Evolutionary conservation across 169 alveolate genomes (phyloP).

Genomic region (Hepatocystis sp.): DNA sequence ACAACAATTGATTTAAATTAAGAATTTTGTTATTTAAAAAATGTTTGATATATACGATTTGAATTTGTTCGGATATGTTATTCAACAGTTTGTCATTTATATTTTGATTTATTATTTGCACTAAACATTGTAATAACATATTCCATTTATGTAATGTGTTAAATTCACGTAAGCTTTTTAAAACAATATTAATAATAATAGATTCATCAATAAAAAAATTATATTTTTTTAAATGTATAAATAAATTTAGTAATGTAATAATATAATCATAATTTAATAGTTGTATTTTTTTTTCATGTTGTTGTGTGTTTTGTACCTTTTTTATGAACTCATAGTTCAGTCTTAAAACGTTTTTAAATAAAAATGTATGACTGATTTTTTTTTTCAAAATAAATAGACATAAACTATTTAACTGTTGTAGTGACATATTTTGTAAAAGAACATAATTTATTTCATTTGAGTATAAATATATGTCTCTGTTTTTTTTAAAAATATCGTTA

Average conservation of each 20-base stretch:
- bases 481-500: slow-evolving; percentile 33
- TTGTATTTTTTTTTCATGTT: slow-evolving; percentile 3
- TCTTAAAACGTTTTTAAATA: slow-evolving; percentile 27
- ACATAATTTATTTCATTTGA: slow-evolving; percentile 23
- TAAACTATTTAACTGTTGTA: slow-evolving; percentile 49
- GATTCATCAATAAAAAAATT: slow-evolving; percentile 27
- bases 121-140: slow-evolving; percentile 11
- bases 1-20: slow-evolving; percentile 24
- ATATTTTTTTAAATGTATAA: slow-evolving; percentile 27
- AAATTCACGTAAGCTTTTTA: slow-evolving; percentile 21
- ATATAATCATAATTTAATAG: slow-evolving; percentile 24
- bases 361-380: slow-evolving; percentile 1
- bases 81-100: slow-evolving; percentile 4
- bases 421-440: slow-evolving; percentile 23
- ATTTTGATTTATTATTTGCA: slow-evolving; percentile 9
- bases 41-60: slow-evolving; percentile 15
- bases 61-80: not conserved
- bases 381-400: slow-evolving; percentile 53
- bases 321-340: slow-evolving; percentile 33
- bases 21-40: slow-evolving; percentile 6
- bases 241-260: slow-evolving; percentile 14
- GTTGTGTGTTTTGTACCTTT: no score
- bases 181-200: slow-evolving; percentile 19
- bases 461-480: slow-evolving; percentile 46
- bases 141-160: slow-evolving; percentile 24